Evolutionary conservation across 208 protist species (phyloP), one percentile per base, ranked within the genome.

Genomic region (Crithidia thermophila): DNA sequence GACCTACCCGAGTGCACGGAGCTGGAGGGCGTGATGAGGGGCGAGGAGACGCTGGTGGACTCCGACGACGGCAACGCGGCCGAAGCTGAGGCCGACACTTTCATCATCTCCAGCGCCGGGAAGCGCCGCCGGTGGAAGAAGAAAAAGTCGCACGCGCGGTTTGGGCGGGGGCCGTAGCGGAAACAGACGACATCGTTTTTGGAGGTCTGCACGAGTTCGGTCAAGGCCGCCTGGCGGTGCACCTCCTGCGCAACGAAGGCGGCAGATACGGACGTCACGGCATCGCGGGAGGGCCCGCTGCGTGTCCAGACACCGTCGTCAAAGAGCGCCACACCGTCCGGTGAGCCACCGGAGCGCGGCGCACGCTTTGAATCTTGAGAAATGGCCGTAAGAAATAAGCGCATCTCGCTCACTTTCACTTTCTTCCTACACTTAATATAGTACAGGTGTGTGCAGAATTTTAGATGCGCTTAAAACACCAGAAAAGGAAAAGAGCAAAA

Each of bases 111-210:
- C 14, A 3, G 13, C 3, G 11, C 10, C 6, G n/a, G 0, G 20
- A 14, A 23, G 25, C 11, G 14, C 7, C 31, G 52, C 21, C 43
- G 25, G 53, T 69, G 61, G 28, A 75, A 75, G 23, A 75, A 45
- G 3, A 69, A 23, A 28, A 23, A 21, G n/a, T 75, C 60, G 4
- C 18, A 28, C 8, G 23, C 45, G 4, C 34, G 27, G 3, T 60
- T 16, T 0, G 69, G 61, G 13, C 69, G 69, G 7, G 60, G 55
- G 46, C 69, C 69, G 46, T 58, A 75, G 31, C 69, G 69, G 27
- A 75, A 75, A 37, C 53, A 69, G 18, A 69, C 42, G 4, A 31
- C 42, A 34, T 33, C 16, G 3, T 21, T 23, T 4, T 31, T 30
- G 1, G 61, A 8, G 0, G 31, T 5, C 0, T 30, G 13, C 0